Percentiles rank a stretch among this genome's conserved stretches.
phyloP scores from a whole-genome alignment of 1,139 yeast species.

The Kodamaea fungicola region DNA sequence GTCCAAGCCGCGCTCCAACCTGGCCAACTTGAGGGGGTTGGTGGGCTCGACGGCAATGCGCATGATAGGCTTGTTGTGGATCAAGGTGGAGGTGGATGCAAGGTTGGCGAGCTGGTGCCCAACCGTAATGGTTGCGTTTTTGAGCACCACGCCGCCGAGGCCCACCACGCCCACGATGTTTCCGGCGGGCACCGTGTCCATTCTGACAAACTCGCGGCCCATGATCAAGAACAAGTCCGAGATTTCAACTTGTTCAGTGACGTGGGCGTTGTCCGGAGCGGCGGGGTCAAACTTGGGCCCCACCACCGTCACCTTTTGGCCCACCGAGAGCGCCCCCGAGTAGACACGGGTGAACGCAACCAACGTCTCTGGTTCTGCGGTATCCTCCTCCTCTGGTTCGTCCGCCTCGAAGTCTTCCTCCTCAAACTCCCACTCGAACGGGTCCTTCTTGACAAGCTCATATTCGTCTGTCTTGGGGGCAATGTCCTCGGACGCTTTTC shows the following conservation, averaged over 20 bases:
- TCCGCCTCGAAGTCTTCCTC: conserved; percentile 27
- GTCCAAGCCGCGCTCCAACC: conserved; percentile 73
- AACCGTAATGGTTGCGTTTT: conserved; percentile 73
- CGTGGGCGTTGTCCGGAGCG: conserved; percentile 31
- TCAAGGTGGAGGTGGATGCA: conserved; percentile 55
- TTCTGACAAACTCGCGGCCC: conserved; percentile 85
- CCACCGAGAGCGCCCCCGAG: conserved; percentile 75
- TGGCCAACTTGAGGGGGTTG: conserved; percentile 75
- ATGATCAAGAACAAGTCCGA: conserved; percentile 75
- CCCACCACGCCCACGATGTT: conserved; percentile 95
- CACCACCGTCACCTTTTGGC: conserved; percentile 69
- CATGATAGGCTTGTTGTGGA: conserved; percentile 77
- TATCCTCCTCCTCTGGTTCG: conserved; percentile 43
- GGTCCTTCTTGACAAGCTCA: conserved; percentile 16
- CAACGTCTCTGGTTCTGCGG: conserved; percentile 53
- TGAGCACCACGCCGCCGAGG: conserved; percentile 73
- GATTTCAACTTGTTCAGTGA: conserved; percentile 46
- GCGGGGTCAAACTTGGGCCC: conserved; percentile 88
- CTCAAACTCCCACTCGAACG: conserved; percentile 48
- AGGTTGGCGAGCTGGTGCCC: conserved; percentile 64
- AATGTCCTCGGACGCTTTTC: conserved; percentile 64
- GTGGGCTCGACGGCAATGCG: conserved; percentile 93
- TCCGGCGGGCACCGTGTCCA: conserved; percentile 88
- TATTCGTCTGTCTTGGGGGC: conserved; percentile 16
- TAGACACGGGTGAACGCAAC: conserved; percentile 88